Percentiles rank a stretch among this genome's conserved stretches.
phyloP scores from a whole-genome alignment of 1,139 yeast species.

The Blastobotrys ciferrii region DNA sequence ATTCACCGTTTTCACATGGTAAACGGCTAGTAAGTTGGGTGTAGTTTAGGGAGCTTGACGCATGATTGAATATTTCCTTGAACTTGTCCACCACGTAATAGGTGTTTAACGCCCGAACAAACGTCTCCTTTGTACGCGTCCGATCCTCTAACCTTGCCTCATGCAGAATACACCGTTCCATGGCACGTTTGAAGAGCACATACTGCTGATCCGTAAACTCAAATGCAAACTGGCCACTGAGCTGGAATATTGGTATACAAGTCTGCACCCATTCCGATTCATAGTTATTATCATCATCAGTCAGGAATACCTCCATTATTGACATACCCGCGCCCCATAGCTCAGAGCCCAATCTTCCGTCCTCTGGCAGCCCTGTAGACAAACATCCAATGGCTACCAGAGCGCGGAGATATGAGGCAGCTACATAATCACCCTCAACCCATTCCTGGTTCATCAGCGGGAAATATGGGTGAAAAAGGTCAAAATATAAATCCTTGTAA shows the following conservation, averaged over 20 bases:
- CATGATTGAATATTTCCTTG: slow-evolving; percentile 12
- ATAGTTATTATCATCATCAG: slow-evolving; percentile 10
- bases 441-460: slow-evolving; percentile 12
- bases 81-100: slow-evolving; percentile 15
- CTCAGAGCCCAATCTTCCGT: slow-evolving; percentile 14
- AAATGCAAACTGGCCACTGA: slow-evolving; percentile 14
- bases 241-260: slow-evolving; percentile 10
- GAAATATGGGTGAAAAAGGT: slow-evolving; percentile 12
- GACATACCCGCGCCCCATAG: slow-evolving; percentile 17
- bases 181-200: slow-evolving; percentile 11
- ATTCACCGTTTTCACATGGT: not conserved
- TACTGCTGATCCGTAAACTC: slow-evolving; percentile 12
- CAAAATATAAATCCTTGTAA: slow-evolving; percentile 17
- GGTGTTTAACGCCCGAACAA: slow-evolving; percentile 1
- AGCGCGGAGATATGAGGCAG: slow-evolving; percentile 15
- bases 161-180: slow-evolving; percentile 7
- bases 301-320: slow-evolving; percentile 13
- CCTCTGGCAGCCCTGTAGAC: slow-evolving; percentile 15
- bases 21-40: not conserved
- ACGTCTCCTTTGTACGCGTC: not conserved
- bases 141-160: not conserved
- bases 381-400: slow-evolving; percentile 17
- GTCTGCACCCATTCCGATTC: slow-evolving; percentile 16
- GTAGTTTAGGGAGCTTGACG: not conserved
- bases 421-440: slow-evolving; percentile 16